Percentiles rank a stretch among this genome's conserved stretches.
These are phyloP conservation scores for Serpula lacrymans DNA, from an alignment of 768 basidiomycete species.

Conservation along the genomic window DNA sequence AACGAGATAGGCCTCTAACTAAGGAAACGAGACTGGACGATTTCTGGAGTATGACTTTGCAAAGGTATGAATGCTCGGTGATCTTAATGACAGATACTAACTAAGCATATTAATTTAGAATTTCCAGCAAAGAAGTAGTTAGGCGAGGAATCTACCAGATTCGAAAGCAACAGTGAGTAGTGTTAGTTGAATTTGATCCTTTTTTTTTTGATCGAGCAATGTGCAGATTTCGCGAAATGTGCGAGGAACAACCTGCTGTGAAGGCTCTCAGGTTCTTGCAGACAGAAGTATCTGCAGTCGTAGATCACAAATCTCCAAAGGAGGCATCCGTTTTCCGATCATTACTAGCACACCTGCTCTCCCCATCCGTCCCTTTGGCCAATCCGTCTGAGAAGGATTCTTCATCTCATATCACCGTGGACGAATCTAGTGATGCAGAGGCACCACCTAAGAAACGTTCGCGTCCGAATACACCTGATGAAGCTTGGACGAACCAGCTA, in stretches of 20 bases:
- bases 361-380: constrained; percentile 26
- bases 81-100: neutral
- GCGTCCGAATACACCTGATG: constrained; percentile 40
- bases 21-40: constrained; percentile 62
- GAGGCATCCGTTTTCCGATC: constrained; percentile 64
- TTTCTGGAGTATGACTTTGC: constrained; percentile 72
- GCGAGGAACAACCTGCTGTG: constrained; percentile 52
- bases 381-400: neutral
- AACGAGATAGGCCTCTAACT: constrained; percentile 4
- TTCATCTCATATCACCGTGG: neutral
- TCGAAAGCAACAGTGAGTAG: constrained; percentile 67
- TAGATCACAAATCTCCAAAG: constrained; percentile 60
- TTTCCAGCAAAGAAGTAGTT: constrained; percentile 58
- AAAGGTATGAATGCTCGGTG: constrained; percentile 43
- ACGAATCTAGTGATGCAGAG: neutral
- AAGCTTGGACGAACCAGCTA: constrained; percentile 42
- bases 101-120: constrained; percentile 54
- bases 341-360: constrained; percentile 61
- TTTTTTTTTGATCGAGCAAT: neutral
- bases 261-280: constrained; percentile 72
- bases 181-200: neutral
- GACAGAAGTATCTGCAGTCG: constrained; percentile 64
- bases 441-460: constrained; percentile 45
- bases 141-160: constrained; percentile 61
- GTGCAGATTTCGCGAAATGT: constrained; percentile 78